These are phyloP conservation scores for Tinospora cordifolia DNA, from an alignment of 164 flowering plant genomes.

Conservation along the genomic window DNA sequence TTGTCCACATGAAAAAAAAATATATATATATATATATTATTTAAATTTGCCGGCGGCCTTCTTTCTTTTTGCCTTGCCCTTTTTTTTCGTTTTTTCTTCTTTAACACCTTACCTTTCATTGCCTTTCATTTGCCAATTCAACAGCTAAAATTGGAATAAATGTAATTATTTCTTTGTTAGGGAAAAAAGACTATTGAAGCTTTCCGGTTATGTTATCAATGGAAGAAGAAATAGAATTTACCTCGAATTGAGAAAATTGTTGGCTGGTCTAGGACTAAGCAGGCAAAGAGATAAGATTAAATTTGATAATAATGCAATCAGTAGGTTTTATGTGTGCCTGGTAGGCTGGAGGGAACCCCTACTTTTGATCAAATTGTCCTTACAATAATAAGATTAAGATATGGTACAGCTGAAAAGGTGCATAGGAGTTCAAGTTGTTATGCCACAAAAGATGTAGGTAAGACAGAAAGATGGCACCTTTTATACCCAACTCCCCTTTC, in stretches of 20 bases:
- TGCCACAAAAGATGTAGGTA: not conserved
- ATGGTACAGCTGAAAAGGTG: not conserved
- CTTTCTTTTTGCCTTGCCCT: not conserved
- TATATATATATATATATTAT: too few relatives aligned
- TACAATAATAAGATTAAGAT: too few relatives aligned
- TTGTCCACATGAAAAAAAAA: too few relatives aligned
- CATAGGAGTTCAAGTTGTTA: not conserved
- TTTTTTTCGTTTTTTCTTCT: too few relatives aligned
- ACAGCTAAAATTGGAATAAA: not conserved
- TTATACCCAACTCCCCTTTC: conserved; percentile 4
- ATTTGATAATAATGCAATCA: not conserved
- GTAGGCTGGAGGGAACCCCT: not conserved
- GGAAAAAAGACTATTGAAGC: not conserved
- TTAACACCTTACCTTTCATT: too few relatives aligned
- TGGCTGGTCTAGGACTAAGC: conserved; percentile 4
- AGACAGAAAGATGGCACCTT: conserved; percentile 2
- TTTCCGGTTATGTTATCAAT: not conserved
- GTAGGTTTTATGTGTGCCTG: not conserved
- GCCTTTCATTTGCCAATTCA: not conserved
- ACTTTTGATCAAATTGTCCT: not conserved
- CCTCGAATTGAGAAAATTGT: not conserved
- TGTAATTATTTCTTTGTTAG: not conserved
- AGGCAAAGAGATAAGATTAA: not conserved
- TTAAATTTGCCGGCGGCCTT: not conserved
- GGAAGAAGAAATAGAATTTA: not conserved